phyloP scores from a whole-genome alignment of 169 alveolate species.

The Plasmodium adleri region DNA sequence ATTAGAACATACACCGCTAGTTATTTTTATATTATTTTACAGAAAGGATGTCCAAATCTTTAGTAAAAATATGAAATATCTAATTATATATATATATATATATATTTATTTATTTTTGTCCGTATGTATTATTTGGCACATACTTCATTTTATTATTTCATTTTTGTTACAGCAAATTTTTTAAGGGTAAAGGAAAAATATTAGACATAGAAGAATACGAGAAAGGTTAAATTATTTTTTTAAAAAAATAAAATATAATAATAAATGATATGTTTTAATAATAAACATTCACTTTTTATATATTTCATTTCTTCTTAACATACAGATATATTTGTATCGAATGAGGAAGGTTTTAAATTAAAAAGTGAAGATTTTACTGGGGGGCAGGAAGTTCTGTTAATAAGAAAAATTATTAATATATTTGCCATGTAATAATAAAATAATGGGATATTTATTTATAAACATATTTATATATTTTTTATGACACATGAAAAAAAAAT shows the following conservation, averaged over 20 bases:
- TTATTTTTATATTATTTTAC: slow-evolving; percentile 38
- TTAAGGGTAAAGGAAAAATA: slow-evolving; percentile 62
- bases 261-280: not conserved
- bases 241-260: not conserved
- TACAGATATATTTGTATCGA: slow-evolving; percentile 44
- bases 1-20: slow-evolving; percentile 57
- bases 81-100: not conserved
- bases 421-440: slow-evolving; percentile 36
- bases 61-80: slow-evolving; percentile 12
- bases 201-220: slow-evolving; percentile 54
- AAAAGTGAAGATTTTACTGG: slow-evolving; percentile 30
- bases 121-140: not conserved
- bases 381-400: slow-evolving; percentile 26
- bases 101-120: not conserved
- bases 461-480: not conserved
- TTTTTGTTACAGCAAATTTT: slow-evolving; percentile 50
- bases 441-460: not conserved
- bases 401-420: slow-evolving; percentile 34
- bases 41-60: slow-evolving; percentile 66
- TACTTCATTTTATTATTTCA: not conserved
- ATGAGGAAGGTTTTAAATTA: slow-evolving; percentile 25
- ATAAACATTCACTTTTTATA: not conserved
- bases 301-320: not conserved
- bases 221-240: slow-evolving; percentile 14
- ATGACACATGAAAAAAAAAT: not conserved